These are phyloP conservation scores for Cryoendolithus antarcticus DNA, from an alignment of 2,329 filamentous ascomycete genomes.

Conservation along the genomic window DNA sequence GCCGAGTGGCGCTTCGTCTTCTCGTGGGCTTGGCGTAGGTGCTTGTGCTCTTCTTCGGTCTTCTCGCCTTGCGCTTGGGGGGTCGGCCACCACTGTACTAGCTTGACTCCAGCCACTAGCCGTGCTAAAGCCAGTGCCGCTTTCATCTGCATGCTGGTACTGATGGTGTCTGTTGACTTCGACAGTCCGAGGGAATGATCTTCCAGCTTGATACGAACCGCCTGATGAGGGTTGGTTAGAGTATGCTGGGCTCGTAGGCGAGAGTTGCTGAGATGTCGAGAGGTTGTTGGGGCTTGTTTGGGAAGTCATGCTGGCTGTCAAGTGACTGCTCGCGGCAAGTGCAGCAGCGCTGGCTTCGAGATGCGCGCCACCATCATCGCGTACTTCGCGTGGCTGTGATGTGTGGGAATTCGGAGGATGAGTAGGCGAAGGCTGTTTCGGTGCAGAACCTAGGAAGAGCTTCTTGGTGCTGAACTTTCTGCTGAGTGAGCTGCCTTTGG, in stretches of 20 bases:
- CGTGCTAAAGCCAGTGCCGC: conserved; percentile 13
- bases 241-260: conserved; percentile 39
- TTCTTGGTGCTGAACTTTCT: conserved; percentile 43
- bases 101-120: conserved; percentile 16
- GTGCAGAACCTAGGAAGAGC: conserved; percentile 35
- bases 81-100: conserved; percentile 10
- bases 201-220: conserved; percentile 15
- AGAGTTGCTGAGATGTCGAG: conserved; percentile 27
- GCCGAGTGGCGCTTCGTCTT: conserved; percentile 15
- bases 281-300: conserved; percentile 28
- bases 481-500: conserved; percentile 35
- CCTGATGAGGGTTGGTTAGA: conserved; percentile 19
- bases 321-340: conserved; percentile 37
- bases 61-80: conserved; percentile 10
- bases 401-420: conserved; percentile 24
- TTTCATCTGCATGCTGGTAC: conserved; percentile 14
- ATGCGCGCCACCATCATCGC: conserved; percentile 20
- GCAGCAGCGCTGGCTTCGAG: conserved; percentile 40
- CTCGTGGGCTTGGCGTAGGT: conserved; percentile 19
- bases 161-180: background rate
- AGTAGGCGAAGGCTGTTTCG: conserved; percentile 40
- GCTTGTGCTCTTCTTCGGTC: conserved; percentile 17
- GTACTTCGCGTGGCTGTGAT: conserved; percentile 19
- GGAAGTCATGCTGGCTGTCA: conserved; percentile 37
- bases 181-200: conserved; percentile 19